Percentiles rank a stretch among this genome's conserved stretches.
Conservation (phyloP, 371 early-diverging fungal species). For the Mucor indicus region DNA sequence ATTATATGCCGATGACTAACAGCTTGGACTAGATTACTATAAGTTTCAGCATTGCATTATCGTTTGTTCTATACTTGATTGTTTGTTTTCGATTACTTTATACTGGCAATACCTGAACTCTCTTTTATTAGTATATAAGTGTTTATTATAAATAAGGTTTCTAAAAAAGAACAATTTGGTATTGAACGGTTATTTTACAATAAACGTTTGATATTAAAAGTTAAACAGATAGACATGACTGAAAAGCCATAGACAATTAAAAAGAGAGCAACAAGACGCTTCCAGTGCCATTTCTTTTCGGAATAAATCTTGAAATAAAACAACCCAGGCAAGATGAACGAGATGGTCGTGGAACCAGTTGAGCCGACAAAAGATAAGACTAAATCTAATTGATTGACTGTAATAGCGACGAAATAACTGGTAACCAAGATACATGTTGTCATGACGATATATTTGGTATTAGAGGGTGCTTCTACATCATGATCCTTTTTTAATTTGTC, state of each 20-base stretch:
- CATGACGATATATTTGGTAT: slow-evolving; percentile 43
- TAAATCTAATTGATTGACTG: slow-evolving; percentile 74
- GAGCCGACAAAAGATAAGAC: slow-evolving; percentile 96
- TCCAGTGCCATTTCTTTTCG: slow-evolving; percentile 50
- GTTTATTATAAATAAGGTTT: no score
- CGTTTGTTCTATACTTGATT: no score
- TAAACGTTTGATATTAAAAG: slow-evolving; percentile 52
- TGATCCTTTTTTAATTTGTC: slow-evolving; percentile 9
- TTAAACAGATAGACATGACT: slow-evolving; percentile 64
- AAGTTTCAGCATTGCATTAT: no score
- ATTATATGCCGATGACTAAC: no score
- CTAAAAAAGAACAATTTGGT: no score
- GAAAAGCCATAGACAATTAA: slow-evolving; percentile 56
- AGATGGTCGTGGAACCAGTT: slow-evolving; percentile 98
- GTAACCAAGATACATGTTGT: slow-evolving; percentile 67
- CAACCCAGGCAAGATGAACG: slow-evolving; percentile 96
- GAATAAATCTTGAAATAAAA: slow-evolving; percentile 87
- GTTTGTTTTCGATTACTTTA: no score
- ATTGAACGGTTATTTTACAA: no score
- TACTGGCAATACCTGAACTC: no score
- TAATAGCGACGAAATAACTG: slow-evolving; percentile 73
- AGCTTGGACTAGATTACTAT: no score
- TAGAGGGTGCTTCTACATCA: slow-evolving; percentile 16
- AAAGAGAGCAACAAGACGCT: slow-evolving; percentile 44
- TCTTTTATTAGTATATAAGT: no score